phyloP scores from a whole-genome alignment of 164 flowering plant genomes.

The Piper longum region DNA sequence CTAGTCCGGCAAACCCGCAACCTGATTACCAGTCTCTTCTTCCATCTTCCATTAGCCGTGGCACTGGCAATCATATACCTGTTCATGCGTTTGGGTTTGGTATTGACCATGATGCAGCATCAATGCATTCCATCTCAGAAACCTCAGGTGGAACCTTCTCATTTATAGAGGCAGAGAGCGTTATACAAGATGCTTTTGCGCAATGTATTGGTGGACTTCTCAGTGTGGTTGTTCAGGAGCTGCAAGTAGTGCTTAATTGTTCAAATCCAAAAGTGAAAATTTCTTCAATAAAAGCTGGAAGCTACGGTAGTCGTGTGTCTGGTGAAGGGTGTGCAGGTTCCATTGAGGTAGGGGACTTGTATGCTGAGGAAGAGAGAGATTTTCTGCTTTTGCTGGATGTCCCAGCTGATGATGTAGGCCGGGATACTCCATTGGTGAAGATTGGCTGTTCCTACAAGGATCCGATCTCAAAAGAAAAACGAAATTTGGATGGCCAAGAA shows the following conservation, averaged over 20 bases:
- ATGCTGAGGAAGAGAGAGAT: constrained; percentile 92
- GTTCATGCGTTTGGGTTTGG: constrained; percentile 96
- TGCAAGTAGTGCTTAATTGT: constrained; percentile 42
- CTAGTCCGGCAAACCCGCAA: constrained; percentile 15
- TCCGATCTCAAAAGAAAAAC: constrained; percentile 36
- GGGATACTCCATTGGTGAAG: constrained; percentile 35
- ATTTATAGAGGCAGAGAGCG: constrained; percentile 73
- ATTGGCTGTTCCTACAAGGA: constrained; percentile 51
- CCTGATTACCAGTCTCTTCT: constrained; percentile 45
- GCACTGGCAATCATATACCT: constrained; percentile 43
- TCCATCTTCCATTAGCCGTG: constrained; percentile 29
- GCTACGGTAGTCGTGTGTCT: constrained; percentile 32
- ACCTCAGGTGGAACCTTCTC: constrained; percentile 95
- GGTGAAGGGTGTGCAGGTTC: constrained; percentile 27
- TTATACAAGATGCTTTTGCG: constrained; percentile 95
- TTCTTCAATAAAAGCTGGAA: constrained; percentile 61
- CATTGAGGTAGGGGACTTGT: constrained; percentile 68
- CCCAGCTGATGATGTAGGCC: constrained; percentile 28
- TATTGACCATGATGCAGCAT: constrained; percentile 74
- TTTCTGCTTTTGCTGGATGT: constrained; percentile 50
- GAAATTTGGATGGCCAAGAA: constrained; percentile 22
- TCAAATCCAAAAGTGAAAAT: constrained; percentile 31
- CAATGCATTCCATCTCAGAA: constrained; percentile 86
- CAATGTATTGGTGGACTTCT: constrained; percentile 94
- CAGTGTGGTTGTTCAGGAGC: constrained; percentile 76